These are phyloP conservation scores for Santalum album DNA, from an alignment of 164 flowering plant genomes.

Conservation along the genomic window DNA sequence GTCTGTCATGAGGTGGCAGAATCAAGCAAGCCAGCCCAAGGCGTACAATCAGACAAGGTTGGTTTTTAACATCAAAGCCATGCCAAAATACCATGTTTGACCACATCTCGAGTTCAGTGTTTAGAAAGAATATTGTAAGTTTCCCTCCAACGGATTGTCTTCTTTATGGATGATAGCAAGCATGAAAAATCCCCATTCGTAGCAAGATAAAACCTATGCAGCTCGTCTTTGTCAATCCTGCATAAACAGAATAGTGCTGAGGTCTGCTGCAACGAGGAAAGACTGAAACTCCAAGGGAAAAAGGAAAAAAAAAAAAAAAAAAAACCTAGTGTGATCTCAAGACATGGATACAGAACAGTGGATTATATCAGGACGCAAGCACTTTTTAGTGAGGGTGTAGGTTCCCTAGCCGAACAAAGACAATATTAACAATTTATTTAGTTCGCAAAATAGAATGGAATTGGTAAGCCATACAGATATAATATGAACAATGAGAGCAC, in stretches of 20 bases:
- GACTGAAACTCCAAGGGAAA: too few species aligned
- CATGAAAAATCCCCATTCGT: conserved; percentile 60
- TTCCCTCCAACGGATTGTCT: conserved; percentile 89
- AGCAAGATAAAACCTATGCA: conserved; percentile 64
- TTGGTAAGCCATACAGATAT: too few species aligned
- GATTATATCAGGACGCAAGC: too few species aligned
- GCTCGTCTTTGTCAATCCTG: conserved; percentile 79
- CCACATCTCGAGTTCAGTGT: conserved; percentile 64
- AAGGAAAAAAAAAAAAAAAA: too few species aligned
- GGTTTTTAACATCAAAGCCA: conserved; percentile 56
- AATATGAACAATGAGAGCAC: too few species aligned
- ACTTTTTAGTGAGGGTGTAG: too few species aligned
- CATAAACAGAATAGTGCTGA: conserved; percentile 22
- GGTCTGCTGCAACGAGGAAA: conserved; percentile 8
- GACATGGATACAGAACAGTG: too few species aligned
- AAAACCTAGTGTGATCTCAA: too few species aligned
- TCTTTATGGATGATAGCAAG: conserved; percentile 64
- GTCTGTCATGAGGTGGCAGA: conserved; percentile 50
- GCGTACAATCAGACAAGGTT: conserved; percentile 81
- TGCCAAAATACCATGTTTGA: conserved; percentile 61
- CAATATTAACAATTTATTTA: too few species aligned
- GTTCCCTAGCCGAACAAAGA: too few species aligned
- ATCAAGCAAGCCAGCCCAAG: conserved; percentile 72
- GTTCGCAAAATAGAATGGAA: too few species aligned
- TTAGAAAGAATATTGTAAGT: conserved; percentile 59